Base-by-base conservation (phyloP, 306 rosid genomes). In the Rosa multiflora region DNA sequence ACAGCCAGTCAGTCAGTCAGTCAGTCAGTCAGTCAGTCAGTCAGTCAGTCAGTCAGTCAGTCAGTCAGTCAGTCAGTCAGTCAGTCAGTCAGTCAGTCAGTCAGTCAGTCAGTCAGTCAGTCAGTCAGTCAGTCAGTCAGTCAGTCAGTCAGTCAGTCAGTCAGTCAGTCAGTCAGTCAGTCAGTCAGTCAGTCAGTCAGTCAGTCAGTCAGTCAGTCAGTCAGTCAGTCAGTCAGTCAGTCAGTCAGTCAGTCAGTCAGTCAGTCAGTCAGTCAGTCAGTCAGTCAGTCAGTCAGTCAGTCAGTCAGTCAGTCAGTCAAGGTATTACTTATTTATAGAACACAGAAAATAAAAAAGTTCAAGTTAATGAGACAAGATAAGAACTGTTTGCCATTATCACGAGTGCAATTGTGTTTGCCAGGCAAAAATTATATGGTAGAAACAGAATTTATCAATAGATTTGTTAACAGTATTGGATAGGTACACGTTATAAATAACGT, bases 11-110 rank as follows among this genome's bases (percentile, higher is more conserved):
- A 32, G 37, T 85, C 80, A 83, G 26, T 2, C 37, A 32, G 37
- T 32, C 37, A 32, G 37, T 85, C 80, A 83, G n/a, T n/a, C n/a
- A n/a, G n/a, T n/a, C n/a, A n/a, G n/a, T n/a, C 82, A 79, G 82
- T 0, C 37, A 32, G 37, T 32, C 37, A 32, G 37, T 85, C 80
- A 83, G 26, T n/a, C 82, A 79, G 82, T 0, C 37, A 32, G 37
- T 32, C 37, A 32, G 37, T 85, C 80, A 83, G 26, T n/a, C 82
- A 79, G 82, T 0, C 37, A 32, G 37, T 32, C 37, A 32, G 37
- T 85, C 80, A 83, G 26, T n/a, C 82, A 79, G 82, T 0, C 37
- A 32, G 37, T 32, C 37, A 32, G 37, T 85, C 80, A 83, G 26
- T n/a, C 82, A 79, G 82, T 0, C 37, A 32, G 37, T 32, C 37